A percentile compares a stretch with the other conserved stretches of the same genome.
phyloP scores from a whole-genome alignment of 2,329 filamentous ascomycete species.

The Aspergillus neotritici region DNA sequence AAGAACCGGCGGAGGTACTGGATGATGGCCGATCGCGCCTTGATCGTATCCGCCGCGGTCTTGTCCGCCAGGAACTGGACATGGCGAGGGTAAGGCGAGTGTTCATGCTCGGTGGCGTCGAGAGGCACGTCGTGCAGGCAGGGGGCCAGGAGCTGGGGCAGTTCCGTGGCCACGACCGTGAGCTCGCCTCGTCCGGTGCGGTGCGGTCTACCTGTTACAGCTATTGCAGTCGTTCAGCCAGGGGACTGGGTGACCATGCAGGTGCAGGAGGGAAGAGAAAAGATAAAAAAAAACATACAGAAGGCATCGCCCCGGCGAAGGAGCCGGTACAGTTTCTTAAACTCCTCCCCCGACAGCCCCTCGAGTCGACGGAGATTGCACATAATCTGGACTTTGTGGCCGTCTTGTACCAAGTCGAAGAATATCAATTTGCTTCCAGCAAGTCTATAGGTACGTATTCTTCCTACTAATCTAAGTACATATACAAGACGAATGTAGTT shows the following conservation, averaged over 20 bases:
- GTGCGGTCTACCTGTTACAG: conserved; percentile 64
- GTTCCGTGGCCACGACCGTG: conserved; percentile 60
- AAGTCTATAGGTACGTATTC: conserved; percentile 65
- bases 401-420: conserved; percentile 70
- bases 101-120: conserved; percentile 64
- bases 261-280: conserved; percentile 6
- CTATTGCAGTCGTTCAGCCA: conserved; percentile 35
- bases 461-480: conserved; percentile 55
- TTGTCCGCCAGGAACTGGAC: conserved; percentile 78
- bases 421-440: conserved; percentile 77
- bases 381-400: conserved; percentile 68
- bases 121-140: conserved; percentile 74
- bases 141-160: conserved; percentile 70
- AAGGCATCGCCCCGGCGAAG: conserved; percentile 78
- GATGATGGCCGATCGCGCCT: conserved; percentile 68
- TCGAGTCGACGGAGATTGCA: conserved; percentile 54
- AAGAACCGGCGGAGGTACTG: conserved; percentile 70
- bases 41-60: conserved; percentile 61
- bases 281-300: conserved; percentile 50
- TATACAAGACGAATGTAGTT: conserved; percentile 13
- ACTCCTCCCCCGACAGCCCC: conserved; percentile 37
- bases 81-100: conserved; percentile 70
- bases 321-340: conserved; percentile 58
- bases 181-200: conserved; percentile 69
- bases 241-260: background rate